These are phyloP conservation scores for Patellifolia procumbens DNA, from an alignment of 179 eudicot genomes.

Conservation along the genomic window DNA sequence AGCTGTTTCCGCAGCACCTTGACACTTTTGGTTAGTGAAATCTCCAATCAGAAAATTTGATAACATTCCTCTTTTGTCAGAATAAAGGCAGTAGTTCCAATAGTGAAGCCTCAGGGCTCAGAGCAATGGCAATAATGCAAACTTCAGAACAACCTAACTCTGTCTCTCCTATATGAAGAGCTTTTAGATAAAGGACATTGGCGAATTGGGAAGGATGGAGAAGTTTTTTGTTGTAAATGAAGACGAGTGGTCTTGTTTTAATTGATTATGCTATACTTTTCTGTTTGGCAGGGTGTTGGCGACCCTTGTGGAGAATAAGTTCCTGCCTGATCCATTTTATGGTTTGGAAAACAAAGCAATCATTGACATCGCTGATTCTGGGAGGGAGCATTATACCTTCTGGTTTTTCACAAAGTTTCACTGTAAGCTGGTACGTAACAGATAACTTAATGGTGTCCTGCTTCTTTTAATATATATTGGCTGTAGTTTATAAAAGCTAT, in stretches of 20 bases:
- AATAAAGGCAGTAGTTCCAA: too few relatives aligned
- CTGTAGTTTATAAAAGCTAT: not conserved
- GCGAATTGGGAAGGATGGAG: not conserved
- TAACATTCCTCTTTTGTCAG: not conserved
- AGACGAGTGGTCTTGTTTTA: not conserved
- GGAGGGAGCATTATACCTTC: conserved; percentile 90
- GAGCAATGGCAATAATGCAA: not conserved
- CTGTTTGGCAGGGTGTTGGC: conserved; percentile 74
- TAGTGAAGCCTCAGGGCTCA: too few relatives aligned
- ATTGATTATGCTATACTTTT: not conserved
- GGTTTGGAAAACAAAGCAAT: conserved; percentile 88
- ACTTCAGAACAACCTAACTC: not conserved
- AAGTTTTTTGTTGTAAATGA: not conserved
- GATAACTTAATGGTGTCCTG: not conserved
- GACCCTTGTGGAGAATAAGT: conserved; percentile 77
- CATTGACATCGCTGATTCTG: conserved; percentile 94
- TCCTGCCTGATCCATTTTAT: conserved; percentile 87
- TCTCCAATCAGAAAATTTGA: not conserved
- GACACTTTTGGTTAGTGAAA: not conserved
- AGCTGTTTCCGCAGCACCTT: not conserved
- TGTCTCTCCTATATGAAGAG: not conserved
- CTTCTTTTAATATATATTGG: not conserved
- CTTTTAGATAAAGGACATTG: not conserved
- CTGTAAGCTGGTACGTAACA: conserved; percentile 69
- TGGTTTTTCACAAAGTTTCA: conserved; percentile 86